These are phyloP conservation scores for Xylariales sp. DNA, from an alignment of 2,329 filamentous ascomycete species.

Conservation along the genomic window DNA sequence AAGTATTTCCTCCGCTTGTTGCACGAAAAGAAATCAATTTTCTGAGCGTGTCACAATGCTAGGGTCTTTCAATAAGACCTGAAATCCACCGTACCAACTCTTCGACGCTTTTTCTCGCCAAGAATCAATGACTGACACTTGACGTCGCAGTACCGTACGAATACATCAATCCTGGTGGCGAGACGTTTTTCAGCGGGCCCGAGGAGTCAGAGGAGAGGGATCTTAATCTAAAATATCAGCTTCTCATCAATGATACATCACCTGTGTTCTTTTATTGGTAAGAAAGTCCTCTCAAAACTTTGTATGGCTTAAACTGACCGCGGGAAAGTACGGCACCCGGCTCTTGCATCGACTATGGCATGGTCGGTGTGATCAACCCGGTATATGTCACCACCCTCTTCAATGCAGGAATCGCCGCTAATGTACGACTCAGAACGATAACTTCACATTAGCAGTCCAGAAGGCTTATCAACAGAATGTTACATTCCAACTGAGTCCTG, in stretches of 20 bases:
- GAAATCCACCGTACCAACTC: no score
- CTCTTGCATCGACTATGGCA: slow-evolving; percentile 60
- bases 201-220: not conserved
- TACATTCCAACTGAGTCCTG: slow-evolving; percentile 50
- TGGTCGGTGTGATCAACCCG: slow-evolving; percentile 74
- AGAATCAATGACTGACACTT: not conserved
- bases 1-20: no score
- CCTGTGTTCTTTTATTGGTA: slow-evolving; percentile 8
- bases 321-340: slow-evolving; percentile 46
- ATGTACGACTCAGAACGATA: slow-evolving; percentile 32
- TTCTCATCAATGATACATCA: slow-evolving; percentile 4
- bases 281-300: not conserved
- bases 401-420: not conserved
- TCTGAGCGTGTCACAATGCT: no score
- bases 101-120: no score
- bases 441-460: slow-evolving; percentile 43
- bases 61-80: no score
- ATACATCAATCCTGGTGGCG: slow-evolving; percentile 1
- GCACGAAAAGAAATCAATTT: no score
- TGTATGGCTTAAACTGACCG: not conserved
- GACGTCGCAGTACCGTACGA: slow-evolving; percentile 3
- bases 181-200: slow-evolving; percentile 7
- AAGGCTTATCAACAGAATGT: slow-evolving; percentile 41
- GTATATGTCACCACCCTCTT: slow-evolving; percentile 31
- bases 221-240: not conserved